Base-by-base conservation (phyloP, 768 basidiomycete genomes). In the Xanthoconium purpureum region DNA sequence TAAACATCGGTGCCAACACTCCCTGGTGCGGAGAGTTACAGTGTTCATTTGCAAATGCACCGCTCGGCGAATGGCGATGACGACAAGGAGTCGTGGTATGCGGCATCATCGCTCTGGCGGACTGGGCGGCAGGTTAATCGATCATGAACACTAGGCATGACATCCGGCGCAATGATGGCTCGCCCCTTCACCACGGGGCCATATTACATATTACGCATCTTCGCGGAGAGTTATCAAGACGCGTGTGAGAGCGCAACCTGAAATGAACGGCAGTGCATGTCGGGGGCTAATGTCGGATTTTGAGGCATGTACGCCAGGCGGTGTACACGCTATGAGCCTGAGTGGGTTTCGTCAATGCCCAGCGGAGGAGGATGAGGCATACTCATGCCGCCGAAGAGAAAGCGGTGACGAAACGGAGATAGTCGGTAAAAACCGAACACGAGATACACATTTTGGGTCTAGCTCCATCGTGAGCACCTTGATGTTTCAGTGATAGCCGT, bases 181-280 rank as follows among this genome's bases (percentile, higher is more conserved):
- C 54, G 43, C 63, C 50, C 46, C 44, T 24, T 29, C 45, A 54
- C 56, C 66, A 66, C 64, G 64, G 61, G 64, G 56, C 29, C 50
- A 47, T 66, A 66, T 66, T 66, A 66, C 66, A 66, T 66, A 66
- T 68, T 63, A 56, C 37, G 17, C 57, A 57, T 44, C 33, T 47
- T 63, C 57, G 66, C 66, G 66, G 58, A 65, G 60, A 57, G 2
- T 42, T 65, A 51, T 56, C 52, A 49, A 37, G 36, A 35, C 54
- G 60, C 63, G 63, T 66, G 65, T 62, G 35, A 63, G 35, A 57
- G 60, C 63, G 65, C 60, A 68, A 58, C 57, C n/a, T 56, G 60
- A 48, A 50, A 57, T 53, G 45, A 55, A 45, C 48, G 48, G 61
- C 66, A 49, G 60, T 54, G 60, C 47, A 46, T 46, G 47, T 52